Percentiles rank a stretch among this genome's conserved stretches.
phyloP scores from a whole-genome alignment of 371 early-diverging fungal species.

The Aphelidium insulamus region DNA sequence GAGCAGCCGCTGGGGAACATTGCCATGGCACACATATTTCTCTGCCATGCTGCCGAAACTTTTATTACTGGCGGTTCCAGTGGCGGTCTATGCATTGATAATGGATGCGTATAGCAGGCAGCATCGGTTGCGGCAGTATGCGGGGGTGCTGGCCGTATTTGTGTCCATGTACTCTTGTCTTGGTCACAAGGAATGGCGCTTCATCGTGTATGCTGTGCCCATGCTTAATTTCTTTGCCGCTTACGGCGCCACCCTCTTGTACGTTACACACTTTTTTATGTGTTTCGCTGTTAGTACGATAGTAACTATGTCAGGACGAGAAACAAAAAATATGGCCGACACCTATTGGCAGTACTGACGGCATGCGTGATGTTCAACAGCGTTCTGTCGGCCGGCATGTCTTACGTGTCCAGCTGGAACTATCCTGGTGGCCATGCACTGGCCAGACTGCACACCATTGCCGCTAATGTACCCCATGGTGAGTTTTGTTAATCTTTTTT shows the following conservation, averaged over 20 bases:
- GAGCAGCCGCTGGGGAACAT: conserved; percentile 54
- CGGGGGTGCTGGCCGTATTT: conserved; percentile 29
- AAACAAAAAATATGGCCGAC: no score
- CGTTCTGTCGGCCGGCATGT: conserved; percentile 12
- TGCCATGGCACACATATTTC: conserved; percentile 55
- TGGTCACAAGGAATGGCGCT: conserved; percentile 93
- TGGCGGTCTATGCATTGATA: conserved; percentile 21
- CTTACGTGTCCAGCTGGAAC: conserved; percentile 42
- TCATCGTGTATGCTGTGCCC: conserved; percentile 71
- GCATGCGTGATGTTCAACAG: no score
- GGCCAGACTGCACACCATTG: conserved; percentile 26
- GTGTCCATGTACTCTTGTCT: conserved; percentile 42
- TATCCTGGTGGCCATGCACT: conserved; percentile 80
- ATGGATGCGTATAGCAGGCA: no score
- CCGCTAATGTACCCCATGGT: conserved; percentile 6
- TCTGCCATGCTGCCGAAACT: conserved; percentile 46
- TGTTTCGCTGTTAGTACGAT: no score
- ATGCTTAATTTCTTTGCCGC: conserved; percentile 57
- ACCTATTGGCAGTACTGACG: no score
- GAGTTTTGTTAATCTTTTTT: conserved; percentile 1
- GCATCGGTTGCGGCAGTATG: conserved; percentile 20
- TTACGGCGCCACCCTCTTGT: conserved; percentile 13
- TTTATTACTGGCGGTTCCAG: conserved; percentile 36
- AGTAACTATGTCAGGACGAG: no score
- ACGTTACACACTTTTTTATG: no score